Conservation (phyloP, 2,329 filamentous ascomycete genomes). For the Colletotrichum eremochloae region DNA sequence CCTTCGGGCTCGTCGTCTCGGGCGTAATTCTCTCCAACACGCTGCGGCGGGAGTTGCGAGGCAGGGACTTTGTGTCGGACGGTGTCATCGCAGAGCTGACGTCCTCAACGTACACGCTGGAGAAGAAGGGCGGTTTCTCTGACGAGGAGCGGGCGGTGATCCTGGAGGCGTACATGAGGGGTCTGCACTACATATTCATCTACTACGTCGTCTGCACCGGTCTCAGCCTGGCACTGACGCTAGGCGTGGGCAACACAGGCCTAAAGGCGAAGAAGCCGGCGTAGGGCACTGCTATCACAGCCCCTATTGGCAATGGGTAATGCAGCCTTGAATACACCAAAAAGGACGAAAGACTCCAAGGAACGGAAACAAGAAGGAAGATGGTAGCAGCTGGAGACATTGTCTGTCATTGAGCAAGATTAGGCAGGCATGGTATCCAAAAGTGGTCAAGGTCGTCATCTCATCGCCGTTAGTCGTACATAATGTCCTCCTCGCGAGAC, state of each 20-base stretch:
- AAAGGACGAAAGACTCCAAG: neutral
- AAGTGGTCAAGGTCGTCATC: neutral
- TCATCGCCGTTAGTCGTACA: slow-evolving; percentile 8
- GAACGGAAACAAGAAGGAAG: neutral
- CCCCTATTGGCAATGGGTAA: no score
- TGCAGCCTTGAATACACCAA: no score
- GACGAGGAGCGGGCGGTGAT: slow-evolving; percentile 42
- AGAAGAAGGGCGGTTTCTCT: slow-evolving; percentile 42
- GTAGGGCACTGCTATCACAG: neutral
- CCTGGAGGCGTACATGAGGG: slow-evolving; percentile 48
- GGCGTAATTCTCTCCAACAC: slow-evolving; percentile 52
- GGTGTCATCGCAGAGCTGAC: slow-evolving; percentile 45
- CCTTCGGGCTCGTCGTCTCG: slow-evolving; percentile 50
- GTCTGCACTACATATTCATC: slow-evolving; percentile 48
- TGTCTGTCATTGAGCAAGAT: neutral
- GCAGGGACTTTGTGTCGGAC: slow-evolving; percentile 31
- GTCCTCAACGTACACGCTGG: slow-evolving; percentile 45
- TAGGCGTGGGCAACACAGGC: slow-evolving; percentile 45
- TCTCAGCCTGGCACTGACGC: slow-evolving; percentile 39
- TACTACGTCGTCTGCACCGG: slow-evolving; percentile 45
- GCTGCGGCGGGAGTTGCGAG: slow-evolving; percentile 39
- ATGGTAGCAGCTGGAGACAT: neutral
- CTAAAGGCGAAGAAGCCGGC: slow-evolving; percentile 41
- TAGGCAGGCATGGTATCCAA: neutral
- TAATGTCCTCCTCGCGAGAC: neutral